phyloP scores from a whole-genome alignment of 306 rosid species.

The Chamaecrista fasciculata region DNA sequence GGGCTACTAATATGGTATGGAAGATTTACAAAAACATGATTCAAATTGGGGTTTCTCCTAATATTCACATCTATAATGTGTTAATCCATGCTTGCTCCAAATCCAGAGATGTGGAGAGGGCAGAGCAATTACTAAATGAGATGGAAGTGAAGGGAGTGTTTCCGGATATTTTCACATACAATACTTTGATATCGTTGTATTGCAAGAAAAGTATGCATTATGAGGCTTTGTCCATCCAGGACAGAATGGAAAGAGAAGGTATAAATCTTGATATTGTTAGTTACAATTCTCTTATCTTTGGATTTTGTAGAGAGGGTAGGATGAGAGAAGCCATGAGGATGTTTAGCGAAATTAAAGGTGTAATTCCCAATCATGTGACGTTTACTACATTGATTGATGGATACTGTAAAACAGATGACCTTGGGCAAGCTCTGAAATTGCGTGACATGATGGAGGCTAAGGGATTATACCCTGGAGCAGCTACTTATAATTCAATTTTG shows the following conservation, averaged over 20 bases:
- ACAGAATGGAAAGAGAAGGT: constrained; percentile 78
- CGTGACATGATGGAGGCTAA: constrained; percentile 62
- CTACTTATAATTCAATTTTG: constrained; percentile 74
- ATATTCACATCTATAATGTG: constrained; percentile 70
- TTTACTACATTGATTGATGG: constrained; percentile 88
- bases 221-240: constrained; percentile 71
- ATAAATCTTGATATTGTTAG: constrained; percentile 70
- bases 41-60: constrained; percentile 54
- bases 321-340: constrained; percentile 82
- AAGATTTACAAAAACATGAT: constrained; percentile 62
- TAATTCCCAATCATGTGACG: constrained; percentile 65
- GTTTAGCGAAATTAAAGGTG: constrained; percentile 60
- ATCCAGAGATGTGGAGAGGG: constrained; percentile 71
- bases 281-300: constrained; percentile 77
- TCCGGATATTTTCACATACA: constrained; percentile 81
- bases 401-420: constrained; percentile 63
- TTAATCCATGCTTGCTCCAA: constrained; percentile 81
- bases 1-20: constrained; percentile 68
- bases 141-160: constrained; percentile 61
- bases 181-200: constrained; percentile 77
- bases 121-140: constrained; percentile 56
- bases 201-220: constrained; percentile 75
- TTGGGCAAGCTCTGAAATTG: constrained; percentile 67
- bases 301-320: constrained; percentile 77
- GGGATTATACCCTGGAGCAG: constrained; percentile 75